Evolutionary conservation across 192 early-diverging fungal species (phyloP).

Genomic region (Gonapodya prolifera): DNA sequence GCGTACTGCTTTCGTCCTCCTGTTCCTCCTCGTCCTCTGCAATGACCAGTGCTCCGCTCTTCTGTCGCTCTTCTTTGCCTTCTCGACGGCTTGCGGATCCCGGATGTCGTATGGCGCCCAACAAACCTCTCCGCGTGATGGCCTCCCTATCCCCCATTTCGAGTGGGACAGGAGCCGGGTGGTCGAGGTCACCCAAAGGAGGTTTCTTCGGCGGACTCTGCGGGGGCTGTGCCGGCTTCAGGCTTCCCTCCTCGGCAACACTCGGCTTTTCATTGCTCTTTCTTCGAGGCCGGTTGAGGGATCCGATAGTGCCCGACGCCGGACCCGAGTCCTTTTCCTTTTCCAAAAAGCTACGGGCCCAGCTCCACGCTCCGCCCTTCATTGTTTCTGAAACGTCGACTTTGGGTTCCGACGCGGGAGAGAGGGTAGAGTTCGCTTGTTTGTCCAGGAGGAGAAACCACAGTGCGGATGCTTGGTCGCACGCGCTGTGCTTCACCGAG

Average conservation of each 20-base stretch:
- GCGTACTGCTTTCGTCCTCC: not conserved
- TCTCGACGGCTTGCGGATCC: not conserved
- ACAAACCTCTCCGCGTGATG: not conserved
- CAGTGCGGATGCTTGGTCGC: conserved; percentile 46
- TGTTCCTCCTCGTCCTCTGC: not conserved
- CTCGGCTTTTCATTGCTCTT: not conserved
- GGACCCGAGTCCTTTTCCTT: not conserved
- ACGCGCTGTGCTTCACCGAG: conserved; percentile 38
- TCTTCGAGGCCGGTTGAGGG: not conserved
- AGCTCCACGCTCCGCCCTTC: not conserved
- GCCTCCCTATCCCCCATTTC: not conserved
- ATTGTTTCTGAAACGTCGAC: not conserved
- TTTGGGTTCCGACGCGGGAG: not conserved
- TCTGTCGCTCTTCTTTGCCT: not conserved
- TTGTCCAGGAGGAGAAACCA: conserved; percentile 49
- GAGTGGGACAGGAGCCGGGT: not conserved
- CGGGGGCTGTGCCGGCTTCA: not conserved
- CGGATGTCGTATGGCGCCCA: not conserved
- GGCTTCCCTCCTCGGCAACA: not conserved
- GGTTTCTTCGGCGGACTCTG: not conserved
- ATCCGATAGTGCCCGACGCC: not conserved
- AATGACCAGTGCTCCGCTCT: not conserved
- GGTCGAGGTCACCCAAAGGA: not conserved
- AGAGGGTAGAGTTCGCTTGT: not conserved
- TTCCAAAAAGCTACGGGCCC: not conserved